Evolutionary conservation across 257 asterid genomes (phyloP).

Genomic region (Jacaranda mimosifolia): DNA sequence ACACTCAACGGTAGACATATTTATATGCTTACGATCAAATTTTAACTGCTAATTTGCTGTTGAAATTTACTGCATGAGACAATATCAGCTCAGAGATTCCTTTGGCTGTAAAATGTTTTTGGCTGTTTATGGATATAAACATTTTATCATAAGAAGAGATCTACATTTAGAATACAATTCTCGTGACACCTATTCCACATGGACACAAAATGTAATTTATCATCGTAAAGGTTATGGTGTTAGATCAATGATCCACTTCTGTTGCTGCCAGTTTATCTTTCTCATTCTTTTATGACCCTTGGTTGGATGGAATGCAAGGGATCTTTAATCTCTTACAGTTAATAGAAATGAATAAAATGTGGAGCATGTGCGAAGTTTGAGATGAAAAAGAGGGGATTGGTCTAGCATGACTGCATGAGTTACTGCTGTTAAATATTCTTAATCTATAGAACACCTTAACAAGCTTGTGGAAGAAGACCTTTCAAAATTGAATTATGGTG

Average conservation of each 20-base stretch:
- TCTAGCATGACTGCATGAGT: constrained; percentile 5
- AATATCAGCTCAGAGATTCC: not conserved
- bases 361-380: not conserved
- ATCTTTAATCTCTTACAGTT: not conserved
- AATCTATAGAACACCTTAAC: constrained; percentile 10
- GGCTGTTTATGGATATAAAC: not conserved
- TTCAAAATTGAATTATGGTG: not conserved
- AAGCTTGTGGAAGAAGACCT: constrained; percentile 4
- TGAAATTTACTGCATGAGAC: not conserved
- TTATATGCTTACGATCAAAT: constrained; percentile 13
- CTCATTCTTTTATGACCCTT: not conserved
- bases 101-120: not conserved
- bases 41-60: constrained; percentile 5
- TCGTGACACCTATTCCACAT: not conserved
- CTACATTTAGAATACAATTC: not conserved
- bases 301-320: not conserved
- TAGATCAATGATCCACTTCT: not conserved
- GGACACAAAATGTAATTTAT: not conserved
- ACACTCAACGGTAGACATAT: not conserved
- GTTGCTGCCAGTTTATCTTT: not conserved
- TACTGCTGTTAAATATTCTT: not conserved
- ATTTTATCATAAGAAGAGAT: not conserved
- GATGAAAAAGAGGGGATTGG: not conserved
- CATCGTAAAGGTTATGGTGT: not conserved
- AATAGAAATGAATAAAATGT: not conserved